These are phyloP conservation scores for Tuber indicum DNA, from an alignment of 495 filamentous ascomycete species.

Conservation along the genomic window DNA sequence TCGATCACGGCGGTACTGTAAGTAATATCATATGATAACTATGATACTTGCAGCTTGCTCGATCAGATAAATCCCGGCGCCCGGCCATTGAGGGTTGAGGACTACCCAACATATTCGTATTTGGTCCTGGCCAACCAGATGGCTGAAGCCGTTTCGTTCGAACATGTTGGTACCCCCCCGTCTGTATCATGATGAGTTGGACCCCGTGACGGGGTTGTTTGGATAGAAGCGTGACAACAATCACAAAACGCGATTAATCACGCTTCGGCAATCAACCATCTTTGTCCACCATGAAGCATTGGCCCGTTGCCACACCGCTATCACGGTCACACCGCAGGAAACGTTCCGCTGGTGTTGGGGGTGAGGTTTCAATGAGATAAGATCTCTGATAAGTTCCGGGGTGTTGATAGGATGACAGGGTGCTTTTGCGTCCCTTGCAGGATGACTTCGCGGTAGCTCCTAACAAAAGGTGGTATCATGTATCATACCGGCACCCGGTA, in stretches of 20 bases:
- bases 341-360: background rate
- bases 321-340: background rate
- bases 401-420: background rate
- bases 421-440: background rate
- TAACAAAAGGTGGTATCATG: background rate
- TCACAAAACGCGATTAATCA: background rate
- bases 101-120: background rate
- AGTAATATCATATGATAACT: background rate
- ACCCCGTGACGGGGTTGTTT: background rate
- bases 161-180: background rate
- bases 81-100: background rate
- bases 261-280: background rate
- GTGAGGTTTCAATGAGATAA: background rate
- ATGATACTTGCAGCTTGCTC: background rate
- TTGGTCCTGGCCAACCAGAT: slow-evolving; percentile 1
- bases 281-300: background rate
- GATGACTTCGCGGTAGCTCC: background rate
- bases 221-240: background rate
- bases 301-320: background rate
- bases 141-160: background rate
- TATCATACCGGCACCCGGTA: too few relatives aligned
- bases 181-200: slow-evolving; percentile 1
- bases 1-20: background rate
- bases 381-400: background rate
- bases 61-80: background rate